phyloP scores from a whole-genome alignment of 2,329 filamentous ascomycete species.

The Knufia petricola region DNA sequence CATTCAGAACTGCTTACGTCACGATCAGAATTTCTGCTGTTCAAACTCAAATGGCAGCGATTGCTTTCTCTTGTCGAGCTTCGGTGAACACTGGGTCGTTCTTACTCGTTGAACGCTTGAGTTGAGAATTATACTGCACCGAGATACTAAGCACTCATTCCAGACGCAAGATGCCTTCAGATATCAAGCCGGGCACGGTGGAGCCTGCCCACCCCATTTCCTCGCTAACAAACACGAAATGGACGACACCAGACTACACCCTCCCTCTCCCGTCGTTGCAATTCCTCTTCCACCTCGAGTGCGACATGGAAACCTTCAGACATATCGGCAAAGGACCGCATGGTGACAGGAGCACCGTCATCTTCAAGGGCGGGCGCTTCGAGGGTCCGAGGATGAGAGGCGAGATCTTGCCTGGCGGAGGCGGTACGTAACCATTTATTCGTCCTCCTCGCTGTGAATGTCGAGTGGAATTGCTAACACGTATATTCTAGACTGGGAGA shows the following conservation, averaged over 20 bases:
- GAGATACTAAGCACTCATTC: too few relatives aligned
- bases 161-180: not conserved
- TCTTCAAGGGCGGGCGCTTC: slow-evolving; percentile 8
- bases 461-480: not conserved
- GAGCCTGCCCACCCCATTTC: not conserved
- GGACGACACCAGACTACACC: slow-evolving; percentile 2
- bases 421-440: not conserved
- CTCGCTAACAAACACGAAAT: not conserved
- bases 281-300: slow-evolving; percentile 8
- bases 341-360: slow-evolving; percentile 2
- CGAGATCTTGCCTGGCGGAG: slow-evolving; percentile 3
- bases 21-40: too few relatives aligned
- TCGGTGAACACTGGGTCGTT: too few relatives aligned
- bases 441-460: not conserved
- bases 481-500: slow-evolving; percentile 1
- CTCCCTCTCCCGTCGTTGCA: slow-evolving; percentile 1
- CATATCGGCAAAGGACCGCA: slow-evolving; percentile 3
- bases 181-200: slow-evolving; percentile 7
- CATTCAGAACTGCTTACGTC: too few relatives aligned
- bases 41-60: too few relatives aligned
- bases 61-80: too few relatives aligned
- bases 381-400: slow-evolving; percentile 4
- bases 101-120: too few relatives aligned
- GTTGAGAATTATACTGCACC: too few relatives aligned
- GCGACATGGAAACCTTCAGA: slow-evolving; percentile 6